Conservation (phyloP, 2,329 filamentous ascomycete species). For the Arthroderma sp. region DNA sequence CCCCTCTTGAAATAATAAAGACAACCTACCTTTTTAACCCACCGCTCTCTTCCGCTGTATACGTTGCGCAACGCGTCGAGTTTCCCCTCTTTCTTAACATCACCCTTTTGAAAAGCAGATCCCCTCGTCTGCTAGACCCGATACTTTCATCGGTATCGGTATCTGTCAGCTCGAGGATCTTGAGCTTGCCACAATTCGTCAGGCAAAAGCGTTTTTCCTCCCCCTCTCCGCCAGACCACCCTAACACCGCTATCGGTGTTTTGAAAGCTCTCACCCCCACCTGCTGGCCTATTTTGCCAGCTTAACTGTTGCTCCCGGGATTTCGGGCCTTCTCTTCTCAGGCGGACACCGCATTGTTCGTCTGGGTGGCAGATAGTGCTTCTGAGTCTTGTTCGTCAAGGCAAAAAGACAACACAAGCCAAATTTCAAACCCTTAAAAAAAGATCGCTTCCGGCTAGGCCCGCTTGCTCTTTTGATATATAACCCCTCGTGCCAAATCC, state of each 20-base stretch:
- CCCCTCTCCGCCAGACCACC: conserved; percentile 76
- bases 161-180: conserved; percentile 53
- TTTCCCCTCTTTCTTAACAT: conserved; percentile 2
- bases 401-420: conserved; percentile 3
- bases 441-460: not conserved
- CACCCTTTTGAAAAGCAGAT: conserved; percentile 36
- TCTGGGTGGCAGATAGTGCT: conserved; percentile 97
- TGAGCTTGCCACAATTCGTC: conserved; percentile 72
- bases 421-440: not conserved
- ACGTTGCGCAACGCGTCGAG: not conserved
- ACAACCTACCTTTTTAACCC: not conserved
- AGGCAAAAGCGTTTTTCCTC: conserved; percentile 67
- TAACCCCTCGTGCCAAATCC: conserved; percentile 1
- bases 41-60: not conserved
- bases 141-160: conserved; percentile 77
- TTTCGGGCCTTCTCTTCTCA: conserved; percentile 91
- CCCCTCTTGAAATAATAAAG: conserved; percentile 5
- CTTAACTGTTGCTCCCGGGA: conserved; percentile 50
- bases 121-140: conserved; percentile 68
- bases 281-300: conserved; percentile 60
- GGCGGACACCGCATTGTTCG: conserved; percentile 86
- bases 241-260: conserved; percentile 62
- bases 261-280: conserved; percentile 25
- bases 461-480: conserved; percentile 11
- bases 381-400: conserved; percentile 34